phyloP scores from a whole-genome alignment of 2,329 filamentous ascomycete genomes.

The Corniculantispora saksenae region DNA sequence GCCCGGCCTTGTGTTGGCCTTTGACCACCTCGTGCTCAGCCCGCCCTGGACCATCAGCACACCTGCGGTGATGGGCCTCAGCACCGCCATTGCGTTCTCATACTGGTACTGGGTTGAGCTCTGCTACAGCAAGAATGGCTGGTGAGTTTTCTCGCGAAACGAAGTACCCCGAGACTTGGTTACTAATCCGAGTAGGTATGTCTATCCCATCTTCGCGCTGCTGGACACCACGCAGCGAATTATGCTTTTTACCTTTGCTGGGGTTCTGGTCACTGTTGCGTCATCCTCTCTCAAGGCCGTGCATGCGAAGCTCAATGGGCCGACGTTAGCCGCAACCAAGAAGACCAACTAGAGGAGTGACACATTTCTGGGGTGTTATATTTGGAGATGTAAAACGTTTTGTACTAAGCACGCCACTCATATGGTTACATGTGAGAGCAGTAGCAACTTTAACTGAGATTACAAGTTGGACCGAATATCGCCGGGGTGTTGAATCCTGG shows the following conservation, averaged over 20 bases:
- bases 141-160: slow-evolving; percentile 43
- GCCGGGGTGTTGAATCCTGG: slow-evolving; percentile 34
- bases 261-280: slow-evolving; percentile 69
- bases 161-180: neutral
- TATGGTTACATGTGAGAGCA: neutral
- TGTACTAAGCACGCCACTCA: neutral
- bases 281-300: slow-evolving; percentile 69
- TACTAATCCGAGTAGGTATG: slow-evolving; percentile 60
- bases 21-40: slow-evolving; percentile 68
- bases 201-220: slow-evolving; percentile 80
- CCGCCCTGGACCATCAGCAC: slow-evolving; percentile 70
- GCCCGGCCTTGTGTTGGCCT: slow-evolving; percentile 62
- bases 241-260: slow-evolving; percentile 69
- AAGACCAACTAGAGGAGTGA: slow-evolving; percentile 21
- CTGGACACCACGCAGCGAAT: slow-evolving; percentile 66
- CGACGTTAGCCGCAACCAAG: slow-evolving; percentile 38
- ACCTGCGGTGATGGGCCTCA: slow-evolving; percentile 59
- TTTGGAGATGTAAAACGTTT: neutral
- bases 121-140: slow-evolving; percentile 68
- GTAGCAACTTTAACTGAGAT: neutral
- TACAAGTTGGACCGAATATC: slow-evolving; percentile 35
- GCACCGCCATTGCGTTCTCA: slow-evolving; percentile 58
- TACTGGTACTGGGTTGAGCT: slow-evolving; percentile 81
- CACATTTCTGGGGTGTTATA: neutral
- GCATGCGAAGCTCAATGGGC: slow-evolving; percentile 67